Conservation (phyloP, 1,139 yeast genomes). For the Hemisphaericaspora subhashii region DNA sequence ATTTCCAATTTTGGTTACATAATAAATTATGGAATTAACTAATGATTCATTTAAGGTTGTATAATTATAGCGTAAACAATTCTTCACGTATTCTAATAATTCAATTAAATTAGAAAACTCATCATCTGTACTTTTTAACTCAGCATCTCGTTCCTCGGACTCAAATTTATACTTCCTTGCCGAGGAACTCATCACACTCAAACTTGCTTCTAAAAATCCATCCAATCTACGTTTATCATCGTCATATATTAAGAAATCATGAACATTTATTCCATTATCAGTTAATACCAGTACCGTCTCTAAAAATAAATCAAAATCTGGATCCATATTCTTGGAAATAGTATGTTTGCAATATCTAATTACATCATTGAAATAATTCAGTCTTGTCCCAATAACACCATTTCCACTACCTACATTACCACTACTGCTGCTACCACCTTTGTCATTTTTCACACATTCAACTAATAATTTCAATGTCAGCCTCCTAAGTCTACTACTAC, state of each 20-base stretch:
- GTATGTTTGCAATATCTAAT: slow-evolving; percentile 39
- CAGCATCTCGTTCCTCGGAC: slow-evolving; percentile 6
- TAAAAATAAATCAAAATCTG: slow-evolving; percentile 54
- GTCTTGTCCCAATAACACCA: slow-evolving; percentile 37
- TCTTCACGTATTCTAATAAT: slow-evolving; percentile 38
- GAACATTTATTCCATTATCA: slow-evolving; percentile 59
- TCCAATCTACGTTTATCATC: slow-evolving; percentile 42
- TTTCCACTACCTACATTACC: background rate
- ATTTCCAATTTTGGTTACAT: slow-evolving; percentile 40
- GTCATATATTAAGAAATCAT: slow-evolving; percentile 55
- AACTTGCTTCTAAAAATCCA: slow-evolving; percentile 17
- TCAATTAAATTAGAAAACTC: slow-evolving; percentile 17
- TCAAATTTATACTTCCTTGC: slow-evolving; percentile 12
- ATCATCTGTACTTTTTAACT: slow-evolving; percentile 13
- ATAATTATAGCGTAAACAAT: slow-evolving; percentile 51
- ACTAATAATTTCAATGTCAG: slow-evolving; percentile 55
- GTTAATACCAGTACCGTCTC: slow-evolving; percentile 55
- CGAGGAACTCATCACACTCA: slow-evolving; percentile 16
- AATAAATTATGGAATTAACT: slow-evolving; percentile 32
- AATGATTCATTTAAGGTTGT: slow-evolving; percentile 43
- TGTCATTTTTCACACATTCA: slow-evolving; percentile 58
- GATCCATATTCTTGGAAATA: slow-evolving; percentile 35
- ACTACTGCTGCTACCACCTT: slow-evolving; percentile 22
- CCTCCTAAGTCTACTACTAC: slow-evolving; percentile 42
- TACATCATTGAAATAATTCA: slow-evolving; percentile 63